Percentiles rank a stretch among this genome's conserved stretches.
These are phyloP conservation scores for Mimosa pudica DNA, from an alignment of 306 rosid genomes.

Conservation along the genomic window DNA sequence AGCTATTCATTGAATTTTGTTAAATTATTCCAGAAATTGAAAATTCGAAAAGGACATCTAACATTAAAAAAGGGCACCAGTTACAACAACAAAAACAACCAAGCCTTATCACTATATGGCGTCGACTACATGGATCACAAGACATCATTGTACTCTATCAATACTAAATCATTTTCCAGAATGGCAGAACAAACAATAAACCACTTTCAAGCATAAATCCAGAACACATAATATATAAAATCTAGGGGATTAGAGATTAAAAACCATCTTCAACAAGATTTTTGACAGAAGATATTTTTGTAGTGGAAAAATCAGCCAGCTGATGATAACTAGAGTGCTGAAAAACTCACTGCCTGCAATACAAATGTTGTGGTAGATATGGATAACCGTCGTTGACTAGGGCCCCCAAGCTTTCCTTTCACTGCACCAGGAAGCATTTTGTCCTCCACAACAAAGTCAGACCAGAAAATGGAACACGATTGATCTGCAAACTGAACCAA, in stretches of 20 bases:
- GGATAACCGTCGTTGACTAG: constrained; percentile 90
- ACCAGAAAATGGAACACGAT: constrained; percentile 78
- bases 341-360: constrained; percentile 73
- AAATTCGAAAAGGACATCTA: constrained; percentile 6
- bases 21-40: constrained; percentile 17
- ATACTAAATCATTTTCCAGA: no score
- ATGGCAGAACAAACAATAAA: constrained; percentile 16
- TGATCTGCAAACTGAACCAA: constrained; percentile 63
- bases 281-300: constrained; percentile 11
- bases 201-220: constrained; percentile 1
- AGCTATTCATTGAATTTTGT: constrained; percentile 20
- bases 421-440: constrained; percentile 72
- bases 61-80: not conserved
- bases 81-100: no score
- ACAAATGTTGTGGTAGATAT: constrained; percentile 67
- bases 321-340: constrained; percentile 30
- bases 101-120: no score
- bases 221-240: constrained; percentile 5
- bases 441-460: constrained; percentile 47
- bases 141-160: no score
- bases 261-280: constrained; percentile 11
- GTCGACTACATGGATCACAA: no score
- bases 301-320: constrained; percentile 23
- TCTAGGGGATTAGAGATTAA: not conserved
- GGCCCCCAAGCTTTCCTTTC: constrained; percentile 96